A percentile compares a stretch with the other conserved stretches of the same genome.
Conservation (phyloP, 495 filamentous ascomycete genomes). For the Podospora anserina region DNA sequence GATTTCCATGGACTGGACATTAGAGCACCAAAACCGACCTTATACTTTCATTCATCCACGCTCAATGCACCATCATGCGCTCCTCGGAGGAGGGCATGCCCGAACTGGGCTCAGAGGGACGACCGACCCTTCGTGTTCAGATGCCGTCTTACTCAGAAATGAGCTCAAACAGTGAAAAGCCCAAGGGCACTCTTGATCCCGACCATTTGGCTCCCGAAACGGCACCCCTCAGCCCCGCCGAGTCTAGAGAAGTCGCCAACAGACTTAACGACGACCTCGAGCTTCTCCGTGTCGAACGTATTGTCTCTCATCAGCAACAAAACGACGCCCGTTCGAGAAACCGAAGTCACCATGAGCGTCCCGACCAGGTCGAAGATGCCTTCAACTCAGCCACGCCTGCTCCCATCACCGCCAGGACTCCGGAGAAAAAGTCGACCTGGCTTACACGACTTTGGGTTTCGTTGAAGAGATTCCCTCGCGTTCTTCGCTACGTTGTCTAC, state of each 20-base stretch:
- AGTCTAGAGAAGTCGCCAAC: slow-evolving; percentile 59
- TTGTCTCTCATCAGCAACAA: slow-evolving; percentile 56
- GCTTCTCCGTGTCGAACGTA: slow-evolving; percentile 75
- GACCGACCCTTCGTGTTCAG: slow-evolving; percentile 27
- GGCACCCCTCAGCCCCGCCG: slow-evolving; percentile 16
- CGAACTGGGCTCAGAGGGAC: slow-evolving; percentile 8
- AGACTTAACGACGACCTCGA: slow-evolving; percentile 82
- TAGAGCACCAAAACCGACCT: background rate
- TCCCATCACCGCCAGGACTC: slow-evolving; percentile 44
- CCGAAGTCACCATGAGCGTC: slow-evolving; percentile 44
- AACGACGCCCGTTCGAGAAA: slow-evolving; percentile 37
- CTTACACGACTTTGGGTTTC: slow-evolving; percentile 45
- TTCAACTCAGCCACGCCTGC: slow-evolving; percentile 64
- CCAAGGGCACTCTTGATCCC: slow-evolving; percentile 21
- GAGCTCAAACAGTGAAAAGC: slow-evolving; percentile 22
- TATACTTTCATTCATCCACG: background rate
- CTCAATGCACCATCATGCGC: slow-evolving; percentile 14
- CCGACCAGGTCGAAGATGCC: slow-evolving; percentile 67
- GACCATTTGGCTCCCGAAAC: slow-evolving; percentile 24
- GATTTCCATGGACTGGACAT: background rate
- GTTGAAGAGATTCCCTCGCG: slow-evolving; percentile 69
- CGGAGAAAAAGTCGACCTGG: slow-evolving; percentile 63
- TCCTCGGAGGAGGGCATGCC: slow-evolving; percentile 13
- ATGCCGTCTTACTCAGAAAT: slow-evolving; percentile 25
- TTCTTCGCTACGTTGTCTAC: slow-evolving; percentile 84